These are phyloP conservation scores for Leccinum longicurvipes DNA, from an alignment of 768 basidiomycete genomes.

Conservation along the genomic window DNA sequence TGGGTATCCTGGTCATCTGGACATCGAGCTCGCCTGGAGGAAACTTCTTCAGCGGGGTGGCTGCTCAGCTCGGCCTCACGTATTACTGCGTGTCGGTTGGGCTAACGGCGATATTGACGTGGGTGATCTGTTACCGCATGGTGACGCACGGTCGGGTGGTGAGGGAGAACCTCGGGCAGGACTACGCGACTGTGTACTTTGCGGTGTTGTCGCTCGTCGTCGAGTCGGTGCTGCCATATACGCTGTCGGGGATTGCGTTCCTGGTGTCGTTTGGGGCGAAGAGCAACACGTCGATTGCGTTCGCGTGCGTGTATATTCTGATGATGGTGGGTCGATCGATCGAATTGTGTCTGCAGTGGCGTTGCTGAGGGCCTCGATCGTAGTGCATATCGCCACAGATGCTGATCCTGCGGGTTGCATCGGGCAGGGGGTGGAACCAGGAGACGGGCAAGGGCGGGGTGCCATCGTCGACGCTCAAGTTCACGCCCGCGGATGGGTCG, in stretches of 20 bases:
- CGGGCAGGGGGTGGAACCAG: conserved; percentile 15
- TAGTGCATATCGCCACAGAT: conserved; percentile 27
- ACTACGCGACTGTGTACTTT: conserved; percentile 22
- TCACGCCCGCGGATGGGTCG: neutral
- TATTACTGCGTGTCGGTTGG: conserved; percentile 21
- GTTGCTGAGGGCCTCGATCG: neutral
- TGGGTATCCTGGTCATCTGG: conserved; percentile 17
- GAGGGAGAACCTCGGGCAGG: conserved; percentile 15
- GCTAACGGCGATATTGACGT: conserved; percentile 21
- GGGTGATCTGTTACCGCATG: conserved; percentile 18
- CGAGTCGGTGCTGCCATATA: conserved; percentile 27
- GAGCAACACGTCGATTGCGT: conserved; percentile 12
- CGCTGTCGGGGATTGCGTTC: conserved; percentile 25
- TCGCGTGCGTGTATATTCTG: conserved; percentile 20
- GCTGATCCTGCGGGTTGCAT: conserved; percentile 23
- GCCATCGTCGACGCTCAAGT: conserved; percentile 10
- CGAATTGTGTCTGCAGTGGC: neutral
- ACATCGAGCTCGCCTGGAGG: conserved; percentile 15
- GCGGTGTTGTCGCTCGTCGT: conserved; percentile 13
- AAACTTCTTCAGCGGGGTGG: conserved; percentile 16
- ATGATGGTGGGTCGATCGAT: conserved; percentile 18
- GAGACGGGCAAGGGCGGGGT: conserved; percentile 3
- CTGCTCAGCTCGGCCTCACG: conserved; percentile 13
- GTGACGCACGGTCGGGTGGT: conserved; percentile 9
- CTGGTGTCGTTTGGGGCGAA: conserved; percentile 18